These are phyloP conservation scores for Plasmodium gallinaceum DNA, from an alignment of 169 alveolate species.

Conservation along the genomic window DNA sequence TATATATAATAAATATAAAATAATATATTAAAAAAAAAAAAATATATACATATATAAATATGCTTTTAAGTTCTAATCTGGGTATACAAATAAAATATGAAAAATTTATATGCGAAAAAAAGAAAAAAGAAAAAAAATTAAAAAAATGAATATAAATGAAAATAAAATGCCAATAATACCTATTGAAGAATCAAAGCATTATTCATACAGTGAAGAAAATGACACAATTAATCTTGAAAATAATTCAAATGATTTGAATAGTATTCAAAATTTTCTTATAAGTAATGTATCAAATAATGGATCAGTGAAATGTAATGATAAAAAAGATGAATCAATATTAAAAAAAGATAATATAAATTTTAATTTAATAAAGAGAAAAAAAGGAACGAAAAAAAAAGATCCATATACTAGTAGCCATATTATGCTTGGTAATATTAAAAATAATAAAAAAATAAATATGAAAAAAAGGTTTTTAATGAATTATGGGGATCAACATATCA, in stretches of 20 bases:
- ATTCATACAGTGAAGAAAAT: slow-evolving; percentile 63
- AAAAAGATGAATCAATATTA: slow-evolving; percentile 28
- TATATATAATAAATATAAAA: no score
- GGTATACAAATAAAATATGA: slow-evolving; percentile 9
- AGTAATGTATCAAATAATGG: slow-evolving; percentile 23
- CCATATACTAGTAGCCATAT: slow-evolving; percentile 34
- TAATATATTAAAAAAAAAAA: no score
- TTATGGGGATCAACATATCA: slow-evolving; percentile 38
- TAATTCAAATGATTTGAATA: slow-evolving; percentile 51
- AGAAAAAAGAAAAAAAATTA: slow-evolving; percentile 3
- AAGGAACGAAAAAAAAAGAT: slow-evolving; percentile 40
- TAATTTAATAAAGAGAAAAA: slow-evolving; percentile 42
- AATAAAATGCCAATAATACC: slow-evolving; percentile 48
- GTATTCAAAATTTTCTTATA: slow-evolving; percentile 52
- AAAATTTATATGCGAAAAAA: slow-evolving; percentile 3
- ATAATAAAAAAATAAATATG: slow-evolving; percentile 15
- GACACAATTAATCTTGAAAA: slow-evolving; percentile 69
- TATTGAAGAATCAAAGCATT: slow-evolving; percentile 49
- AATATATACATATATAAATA: no score
- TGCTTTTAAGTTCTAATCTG: not conserved
- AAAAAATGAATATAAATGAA: slow-evolving; percentile 42
- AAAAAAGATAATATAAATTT: slow-evolving; percentile 37
- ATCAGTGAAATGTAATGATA: slow-evolving; percentile 13
- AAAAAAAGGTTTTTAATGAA: slow-evolving; percentile 18
- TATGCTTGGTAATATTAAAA: slow-evolving; percentile 19